Evolutionary conservation across 2,329 filamentous ascomycete species (phyloP).

Genomic region (Colletotrichum sp.): DNA sequence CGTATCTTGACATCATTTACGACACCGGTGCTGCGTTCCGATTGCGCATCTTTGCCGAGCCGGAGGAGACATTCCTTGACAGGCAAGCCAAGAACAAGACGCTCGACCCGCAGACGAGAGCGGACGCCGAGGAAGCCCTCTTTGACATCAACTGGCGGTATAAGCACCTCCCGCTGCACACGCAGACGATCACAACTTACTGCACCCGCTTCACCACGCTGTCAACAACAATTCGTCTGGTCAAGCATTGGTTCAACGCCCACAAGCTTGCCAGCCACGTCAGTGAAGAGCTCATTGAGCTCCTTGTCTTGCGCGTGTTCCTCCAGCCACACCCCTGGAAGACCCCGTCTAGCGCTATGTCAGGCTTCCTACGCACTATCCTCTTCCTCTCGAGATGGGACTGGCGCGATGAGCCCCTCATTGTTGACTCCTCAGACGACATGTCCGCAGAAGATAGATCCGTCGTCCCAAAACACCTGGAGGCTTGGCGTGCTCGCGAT

Average conservation of each 20-base stretch:
- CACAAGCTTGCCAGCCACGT: constrained; percentile 83
- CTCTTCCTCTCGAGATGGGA: constrained; percentile 87
- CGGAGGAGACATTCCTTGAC: constrained; percentile 82
- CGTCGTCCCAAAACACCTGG: constrained; percentile 72
- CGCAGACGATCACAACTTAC: constrained; percentile 79
- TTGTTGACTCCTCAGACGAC: constrained; percentile 76
- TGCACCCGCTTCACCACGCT: constrained; percentile 82
- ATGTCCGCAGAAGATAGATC: constrained; percentile 66
- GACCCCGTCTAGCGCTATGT: constrained; percentile 75
- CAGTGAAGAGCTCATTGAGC: constrained; percentile 80
- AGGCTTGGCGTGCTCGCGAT: constrained; percentile 87
- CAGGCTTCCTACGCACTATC: constrained; percentile 83
- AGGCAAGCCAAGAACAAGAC: constrained; percentile 78
- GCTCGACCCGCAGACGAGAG: constrained; percentile 66
- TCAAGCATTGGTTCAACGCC: constrained; percentile 87
- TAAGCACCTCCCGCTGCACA: constrained; percentile 76
- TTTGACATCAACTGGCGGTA: constrained; percentile 75
- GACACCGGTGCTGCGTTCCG: constrained; percentile 77
- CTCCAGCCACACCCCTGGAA: constrained; percentile 82
- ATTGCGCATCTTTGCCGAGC: constrained; percentile 85
- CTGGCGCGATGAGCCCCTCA: constrained; percentile 82
- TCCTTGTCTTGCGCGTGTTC: constrained; percentile 80
- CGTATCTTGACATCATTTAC: constrained; percentile 83
- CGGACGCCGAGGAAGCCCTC: constrained; percentile 73
- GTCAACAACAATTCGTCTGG: constrained; percentile 80